Evolutionary conservation across 2,329 filamentous ascomycete genomes (phyloP), one percentile per base, ranked within the genome.

Genomic region (Aspergillus hiratsukae): DNA sequence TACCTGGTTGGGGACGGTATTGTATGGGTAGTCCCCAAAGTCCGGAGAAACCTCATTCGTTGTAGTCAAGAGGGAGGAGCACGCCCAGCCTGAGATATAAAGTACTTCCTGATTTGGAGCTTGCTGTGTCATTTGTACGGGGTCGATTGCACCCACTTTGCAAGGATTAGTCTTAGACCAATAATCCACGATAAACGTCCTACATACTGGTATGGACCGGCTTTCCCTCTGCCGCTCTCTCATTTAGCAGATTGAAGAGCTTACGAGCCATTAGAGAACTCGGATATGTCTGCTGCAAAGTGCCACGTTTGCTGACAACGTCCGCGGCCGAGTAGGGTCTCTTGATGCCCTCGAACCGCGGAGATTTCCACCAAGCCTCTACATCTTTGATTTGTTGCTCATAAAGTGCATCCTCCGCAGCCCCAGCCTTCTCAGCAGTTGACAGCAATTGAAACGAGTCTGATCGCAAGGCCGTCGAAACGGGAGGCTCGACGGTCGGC

Each of bases 91-190:
- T 0, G 92, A 97, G 61, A 99, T 82, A 76, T 99, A 99, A 48
- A 99, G 83, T 19, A 97, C 89, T 73, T 99, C 93, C 72, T 97
- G 94, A 76, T 97, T 90, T 5, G 90, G 85, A 17, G 94, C 94
- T 79, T 97, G 94, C 75, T 99, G 94, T 50, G 94, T 96, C 94
- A 99, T 97, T 78, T 99, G 94, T 10, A 97, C 87, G n/a, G 94
- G 94, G 71, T 99, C 94, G 75, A 99, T 95, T 58, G 92, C 94
- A 65, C 94, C 94, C 89, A 99, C 90, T 93, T 52, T 45, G 21
- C 43, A n/a, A 23, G 41, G n/a, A 57, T 67, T 54, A 66, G 61
- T 23, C 41, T 50, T 21, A 19, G 17, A 27, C 9, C 6, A 50
- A 21, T 28, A 27, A 35, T 7, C 43, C 10, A 23, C 3, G 21